phyloP scores from a whole-genome alignment of 352 stramenopile genomes.

The Phytophthora fragariaefolia region DNA sequence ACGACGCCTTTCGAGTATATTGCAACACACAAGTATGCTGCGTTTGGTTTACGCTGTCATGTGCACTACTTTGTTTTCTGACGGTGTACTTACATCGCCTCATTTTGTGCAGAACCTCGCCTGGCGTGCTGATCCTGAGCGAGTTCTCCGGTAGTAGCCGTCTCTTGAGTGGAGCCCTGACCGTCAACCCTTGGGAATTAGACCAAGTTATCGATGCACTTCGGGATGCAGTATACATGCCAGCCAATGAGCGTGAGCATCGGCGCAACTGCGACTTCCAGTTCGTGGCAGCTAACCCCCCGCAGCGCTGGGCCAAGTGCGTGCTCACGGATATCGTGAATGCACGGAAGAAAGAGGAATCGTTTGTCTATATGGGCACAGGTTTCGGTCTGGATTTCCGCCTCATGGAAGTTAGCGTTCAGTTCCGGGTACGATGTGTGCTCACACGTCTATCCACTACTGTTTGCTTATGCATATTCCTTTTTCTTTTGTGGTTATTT shows the following conservation, averaged over 20 bases:
- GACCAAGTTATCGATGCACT: conserved; percentile 79
- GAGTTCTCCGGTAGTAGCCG: conserved; percentile 97
- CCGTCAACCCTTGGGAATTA: conserved; percentile 98
- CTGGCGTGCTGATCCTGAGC: conserved; percentile 95
- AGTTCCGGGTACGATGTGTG: conserved; percentile 79
- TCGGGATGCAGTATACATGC: conserved; percentile 79
- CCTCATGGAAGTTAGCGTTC: conserved; percentile 94
- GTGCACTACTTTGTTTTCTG: not conserved
- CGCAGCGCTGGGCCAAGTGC: conserved; percentile 74
- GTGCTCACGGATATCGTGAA: conserved; percentile 83
- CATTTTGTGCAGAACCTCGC: conserved; percentile 45
- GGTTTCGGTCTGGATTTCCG: conserved; percentile 97
- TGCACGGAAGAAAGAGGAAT: conserved; percentile 79
- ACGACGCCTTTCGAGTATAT: conserved; percentile 88
- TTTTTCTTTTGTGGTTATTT: conserved; percentile 14
- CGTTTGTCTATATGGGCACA: conserved; percentile 89
- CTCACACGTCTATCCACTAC: no score
- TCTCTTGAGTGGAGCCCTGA: conserved; percentile 94
- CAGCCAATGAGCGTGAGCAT: conserved; percentile 70
- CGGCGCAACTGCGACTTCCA: conserved; percentile 81
- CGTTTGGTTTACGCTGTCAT: not conserved
- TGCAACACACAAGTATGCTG: conserved; percentile 68
- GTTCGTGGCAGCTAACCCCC: conserved; percentile 73
- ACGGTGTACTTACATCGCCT: not conserved
- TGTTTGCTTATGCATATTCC: no score